These are phyloP conservation scores for Coprinopsis strossmayeri DNA, from an alignment of 768 basidiomycete genomes.

Conservation along the genomic window DNA sequence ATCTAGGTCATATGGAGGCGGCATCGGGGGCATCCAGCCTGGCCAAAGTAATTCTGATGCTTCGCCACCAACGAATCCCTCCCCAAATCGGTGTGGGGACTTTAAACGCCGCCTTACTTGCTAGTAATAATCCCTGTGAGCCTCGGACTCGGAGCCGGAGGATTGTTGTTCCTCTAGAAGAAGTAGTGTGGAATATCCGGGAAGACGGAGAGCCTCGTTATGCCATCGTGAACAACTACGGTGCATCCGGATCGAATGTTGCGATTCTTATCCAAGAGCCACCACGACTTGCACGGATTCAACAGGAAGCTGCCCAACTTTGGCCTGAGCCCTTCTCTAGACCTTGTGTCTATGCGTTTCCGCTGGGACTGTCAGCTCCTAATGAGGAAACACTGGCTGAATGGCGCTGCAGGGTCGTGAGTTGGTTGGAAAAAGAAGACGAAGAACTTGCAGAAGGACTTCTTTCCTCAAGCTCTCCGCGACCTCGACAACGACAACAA, in stretches of 20 bases:
- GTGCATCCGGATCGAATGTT: conserved; percentile 67
- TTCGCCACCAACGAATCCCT: conserved; percentile 50
- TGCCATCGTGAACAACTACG: conserved; percentile 69
- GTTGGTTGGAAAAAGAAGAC: conserved; percentile 32
- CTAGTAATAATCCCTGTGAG: too few relatives aligned
- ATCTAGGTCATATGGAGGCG: conserved; percentile 71
- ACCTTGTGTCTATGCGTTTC: conserved; percentile 20
- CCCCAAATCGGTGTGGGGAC: conserved; percentile 49
- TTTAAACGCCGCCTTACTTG: conserved; percentile 51
- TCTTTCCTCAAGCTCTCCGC: too few relatives aligned
- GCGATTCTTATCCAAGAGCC: conserved; percentile 54
- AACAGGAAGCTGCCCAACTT: conserved; percentile 16
- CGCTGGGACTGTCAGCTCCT: conserved; percentile 63
- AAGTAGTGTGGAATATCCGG: conserved; percentile 36
- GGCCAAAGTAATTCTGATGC: conserved; percentile 67
- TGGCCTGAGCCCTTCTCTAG: neutral
- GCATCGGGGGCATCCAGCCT: conserved; percentile 70
- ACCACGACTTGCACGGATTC: neutral
- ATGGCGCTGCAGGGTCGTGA: conserved; percentile 40
- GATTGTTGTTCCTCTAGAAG: conserved; percentile 37
- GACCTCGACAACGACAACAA: conserved; percentile 13
- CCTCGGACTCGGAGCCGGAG: conserved; percentile 42
- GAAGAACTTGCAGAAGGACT: neutral
- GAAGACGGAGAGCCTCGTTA: conserved; percentile 31
- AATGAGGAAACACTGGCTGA: conserved; percentile 37